phyloP scores from a whole-genome alignment of 306 rosid genomes.

The Hippophae tibetana region DNA sequence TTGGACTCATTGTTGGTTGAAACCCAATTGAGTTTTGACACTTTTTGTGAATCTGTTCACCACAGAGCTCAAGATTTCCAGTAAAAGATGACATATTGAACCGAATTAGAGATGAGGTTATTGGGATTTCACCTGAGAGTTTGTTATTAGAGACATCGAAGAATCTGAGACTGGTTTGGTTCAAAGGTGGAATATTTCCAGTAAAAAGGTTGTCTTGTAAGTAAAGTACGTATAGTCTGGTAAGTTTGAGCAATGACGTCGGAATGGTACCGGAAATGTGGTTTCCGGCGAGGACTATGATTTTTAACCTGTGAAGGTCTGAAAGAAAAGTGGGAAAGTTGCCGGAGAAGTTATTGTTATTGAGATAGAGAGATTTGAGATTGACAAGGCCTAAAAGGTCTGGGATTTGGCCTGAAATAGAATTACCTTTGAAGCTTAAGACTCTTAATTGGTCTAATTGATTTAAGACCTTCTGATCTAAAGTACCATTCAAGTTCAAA shows the following conservation, averaged over 20 bases:
- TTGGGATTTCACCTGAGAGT: constrained; percentile 73
- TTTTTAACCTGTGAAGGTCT: constrained; percentile 67
- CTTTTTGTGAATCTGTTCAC: constrained; percentile 36
- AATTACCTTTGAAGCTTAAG: constrained; percentile 76
- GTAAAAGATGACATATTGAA: constrained; percentile 66
- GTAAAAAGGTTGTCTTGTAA: constrained; percentile 50
- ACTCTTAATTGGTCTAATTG: constrained; percentile 84
- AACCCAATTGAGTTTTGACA: constrained; percentile 17
- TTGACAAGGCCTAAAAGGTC: constrained; percentile 52
- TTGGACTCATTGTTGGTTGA: constrained; percentile 44
- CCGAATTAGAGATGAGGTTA: constrained; percentile 38
- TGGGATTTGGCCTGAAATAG: constrained; percentile 66
- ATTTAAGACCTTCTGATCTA: constrained; percentile 46
- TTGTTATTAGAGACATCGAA: constrained; percentile 67
- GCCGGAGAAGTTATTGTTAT: constrained; percentile 68
- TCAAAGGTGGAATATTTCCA: constrained; percentile 62
- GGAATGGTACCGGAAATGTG: constrained; percentile 61
- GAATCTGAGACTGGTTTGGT: constrained; percentile 71
- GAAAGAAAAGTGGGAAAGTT: constrained; percentile 54
- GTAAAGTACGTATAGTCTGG: constrained; percentile 52
- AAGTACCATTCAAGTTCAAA: constrained; percentile 49
- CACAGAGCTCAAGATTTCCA: constrained; percentile 51
- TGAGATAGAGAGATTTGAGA: constrained; percentile 70
- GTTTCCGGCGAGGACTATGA: constrained; percentile 50
- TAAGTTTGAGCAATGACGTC: constrained; percentile 45